phyloP scores from a whole-genome alignment of 345 rosid species.

The Populus tremula region DNA sequence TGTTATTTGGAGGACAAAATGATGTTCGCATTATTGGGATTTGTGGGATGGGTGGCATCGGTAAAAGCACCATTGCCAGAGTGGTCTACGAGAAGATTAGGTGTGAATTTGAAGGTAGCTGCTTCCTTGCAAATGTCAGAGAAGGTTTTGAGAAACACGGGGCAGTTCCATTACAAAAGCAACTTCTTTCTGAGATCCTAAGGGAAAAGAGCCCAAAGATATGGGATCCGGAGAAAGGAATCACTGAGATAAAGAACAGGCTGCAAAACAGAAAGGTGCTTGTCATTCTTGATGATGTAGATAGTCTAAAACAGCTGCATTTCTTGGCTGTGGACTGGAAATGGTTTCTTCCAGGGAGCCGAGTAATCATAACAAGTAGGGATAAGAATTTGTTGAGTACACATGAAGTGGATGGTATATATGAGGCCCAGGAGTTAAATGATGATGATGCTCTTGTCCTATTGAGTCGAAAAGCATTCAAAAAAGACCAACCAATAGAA shows the following conservation, averaged over 20 bases:
- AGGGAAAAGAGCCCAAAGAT: neutral
- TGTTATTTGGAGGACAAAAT: neutral
- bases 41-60: conserved; percentile 16
- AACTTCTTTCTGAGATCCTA: neutral
- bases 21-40: conserved; percentile 9
- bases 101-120: conserved; percentile 9
- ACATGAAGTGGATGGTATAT: neutral
- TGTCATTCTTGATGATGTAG: conserved; percentile 16
- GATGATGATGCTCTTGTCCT: conserved; percentile 12
- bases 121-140: conserved; percentile 15
- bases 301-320: neutral
- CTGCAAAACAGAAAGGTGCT: neutral
- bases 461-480: conserved; percentile 8
- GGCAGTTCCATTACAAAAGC: neutral
- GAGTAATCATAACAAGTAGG: conserved; percentile 15
- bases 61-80: conserved; percentile 14
- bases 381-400: conserved; percentile 13
- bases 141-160: neutral
- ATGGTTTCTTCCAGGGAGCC: conserved; percentile 19
- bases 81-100: neutral
- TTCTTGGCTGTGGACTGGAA: neutral
- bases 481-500: neutral
- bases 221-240: conserved; percentile 1
- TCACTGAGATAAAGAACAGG: conserved; percentile 2
- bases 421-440: conserved; percentile 10